Evolutionary conservation across 129 eudicot genomes (phyloP), one percentile per base, ranked within the genome.

Genomic region (Helianthus tuberosus): DNA sequence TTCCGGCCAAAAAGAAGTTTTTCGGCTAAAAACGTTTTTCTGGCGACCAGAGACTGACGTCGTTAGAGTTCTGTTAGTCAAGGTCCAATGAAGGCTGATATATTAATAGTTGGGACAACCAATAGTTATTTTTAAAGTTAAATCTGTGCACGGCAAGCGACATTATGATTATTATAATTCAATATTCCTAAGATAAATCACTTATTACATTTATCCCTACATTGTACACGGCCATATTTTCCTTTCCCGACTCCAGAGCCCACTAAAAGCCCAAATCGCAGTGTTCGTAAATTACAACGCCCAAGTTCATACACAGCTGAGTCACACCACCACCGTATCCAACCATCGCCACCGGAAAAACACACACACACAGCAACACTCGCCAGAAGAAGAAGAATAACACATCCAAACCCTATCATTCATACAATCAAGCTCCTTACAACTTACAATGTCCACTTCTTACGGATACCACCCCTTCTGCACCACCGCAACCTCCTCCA

Each of bases 251-350:
- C 11, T 11, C 43, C 5, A 4, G 49, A 17, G 13, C 15, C 32
- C 35, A 61, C 1, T 25, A 77, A 59, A 68, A 59, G 43, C 81
- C 81, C 69, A 69, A 68, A 58, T 58, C 11, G 32, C 62, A 58
- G 80, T 60, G 69, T 68, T 68, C 48, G 44, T 68, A 68, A 20
- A 1, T 53, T 54, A 2, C 0, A 54, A 59, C 64, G 64, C 64
- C 47, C 51, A 48, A 32, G 39, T 36, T 32, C 43, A 15, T 29
- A 57, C 62, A 63, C 53, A 12, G 12, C 48, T 16, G 59, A 50
- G 39, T n/a, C 8, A 53, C 29, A 59, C 32, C 79, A 39, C 66
- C 73, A n/a, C 72, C 73, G 65, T 66, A 69, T 77, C 70, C 75
- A 59, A 49, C 68, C 70, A 48, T 23, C 54, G 75, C 39, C 64